A percentile compares a stretch with the other conserved stretches of the same genome.
These are phyloP conservation scores for Penicillium sp. DNA, from an alignment of 2,329 filamentous ascomycete genomes.

Conservation along the genomic window DNA sequence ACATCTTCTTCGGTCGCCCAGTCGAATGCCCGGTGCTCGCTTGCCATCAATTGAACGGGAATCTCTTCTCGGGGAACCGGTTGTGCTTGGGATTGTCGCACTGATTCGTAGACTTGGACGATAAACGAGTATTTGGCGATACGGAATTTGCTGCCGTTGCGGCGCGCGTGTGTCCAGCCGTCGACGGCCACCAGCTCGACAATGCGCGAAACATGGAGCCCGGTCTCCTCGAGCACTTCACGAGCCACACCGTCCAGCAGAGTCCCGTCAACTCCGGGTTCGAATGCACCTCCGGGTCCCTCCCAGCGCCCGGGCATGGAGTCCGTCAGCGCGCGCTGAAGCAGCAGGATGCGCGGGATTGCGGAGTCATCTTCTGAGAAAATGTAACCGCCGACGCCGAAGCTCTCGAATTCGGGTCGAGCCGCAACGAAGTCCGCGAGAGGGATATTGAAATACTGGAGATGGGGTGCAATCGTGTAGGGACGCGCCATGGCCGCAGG, in stretches of 20 bases:
- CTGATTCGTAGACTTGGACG: slow-evolving; percentile 33
- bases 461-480: slow-evolving; percentile 30
- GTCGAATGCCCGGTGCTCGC: slow-evolving; percentile 37
- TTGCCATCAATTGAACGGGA: slow-evolving; percentile 30
- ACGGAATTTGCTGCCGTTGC: slow-evolving; percentile 15
- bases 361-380: slow-evolving; percentile 21
- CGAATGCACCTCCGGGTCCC: slow-evolving; percentile 51
- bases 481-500: slow-evolving; percentile 9
- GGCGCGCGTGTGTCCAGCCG: slow-evolving; percentile 30
- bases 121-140: slow-evolving; percentile 40
- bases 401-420: slow-evolving; percentile 29
- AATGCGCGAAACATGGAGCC: slow-evolving; percentile 46
- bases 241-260: slow-evolving; percentile 51
- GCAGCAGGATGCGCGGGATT: slow-evolving; percentile 38
- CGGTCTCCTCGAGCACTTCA: slow-evolving; percentile 54
- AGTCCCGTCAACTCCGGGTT: slow-evolving; percentile 44
- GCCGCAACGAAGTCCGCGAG: slow-evolving; percentile 25
- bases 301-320: slow-evolving; percentile 48
- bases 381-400: slow-evolving; percentile 30
- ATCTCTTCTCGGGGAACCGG: slow-evolving; percentile 8
- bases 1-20: slow-evolving; percentile 42
- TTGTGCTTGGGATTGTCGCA: slow-evolving; percentile 6
- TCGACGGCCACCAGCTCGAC: slow-evolving; percentile 41
- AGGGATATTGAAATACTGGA: slow-evolving; percentile 30
- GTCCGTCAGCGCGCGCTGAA: slow-evolving; percentile 46